Conservation (phyloP, 352 stramenopile genomes). For the Phytophthora agathidicida region DNA sequence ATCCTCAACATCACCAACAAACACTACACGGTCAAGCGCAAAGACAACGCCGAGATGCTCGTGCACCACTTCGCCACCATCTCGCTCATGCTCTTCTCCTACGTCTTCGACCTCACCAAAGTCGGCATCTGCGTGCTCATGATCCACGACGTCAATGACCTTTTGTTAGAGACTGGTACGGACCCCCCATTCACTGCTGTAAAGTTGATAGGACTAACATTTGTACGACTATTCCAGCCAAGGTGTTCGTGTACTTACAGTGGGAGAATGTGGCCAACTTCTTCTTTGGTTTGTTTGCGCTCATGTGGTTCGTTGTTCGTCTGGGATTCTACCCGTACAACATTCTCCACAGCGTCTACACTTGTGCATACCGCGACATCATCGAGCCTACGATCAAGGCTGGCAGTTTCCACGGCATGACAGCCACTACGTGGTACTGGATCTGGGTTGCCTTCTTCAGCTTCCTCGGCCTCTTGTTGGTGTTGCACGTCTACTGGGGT, state of each 20-base stretch:
- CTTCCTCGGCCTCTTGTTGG: slow-evolving; percentile 64
- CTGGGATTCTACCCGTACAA: slow-evolving; percentile 78
- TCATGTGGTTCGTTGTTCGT: slow-evolving; percentile 77
- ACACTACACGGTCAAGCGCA: slow-evolving; percentile 84
- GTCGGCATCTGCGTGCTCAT: slow-evolving; percentile 80
- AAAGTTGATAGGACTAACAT: no score
- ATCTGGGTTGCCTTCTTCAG: slow-evolving; percentile 56
- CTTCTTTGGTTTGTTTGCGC: slow-evolving; percentile 68
- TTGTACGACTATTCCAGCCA: no score
- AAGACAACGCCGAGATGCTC: slow-evolving; percentile 85
- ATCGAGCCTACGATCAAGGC: slow-evolving; percentile 50
- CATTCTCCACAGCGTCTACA: slow-evolving; percentile 71
- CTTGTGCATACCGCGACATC: slow-evolving; percentile 53
- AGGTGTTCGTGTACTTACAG: slow-evolving; percentile 82
- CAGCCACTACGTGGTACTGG: slow-evolving; percentile 58
- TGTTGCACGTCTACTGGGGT: slow-evolving; percentile 82
- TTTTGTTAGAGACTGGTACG: slow-evolving; percentile 65
- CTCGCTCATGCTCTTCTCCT: slow-evolving; percentile 80
- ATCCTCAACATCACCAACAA: slow-evolving; percentile 85
- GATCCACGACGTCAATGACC: slow-evolving; percentile 84
- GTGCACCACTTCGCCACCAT: slow-evolving; percentile 82
- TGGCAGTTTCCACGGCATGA: slow-evolving; percentile 46
- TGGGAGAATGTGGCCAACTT: slow-evolving; percentile 73
- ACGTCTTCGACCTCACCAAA: slow-evolving; percentile 72
- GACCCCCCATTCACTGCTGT: no score